Conservation (phyloP, 1,139 yeast genomes). For the Yamadazyma diospyri region DNA sequence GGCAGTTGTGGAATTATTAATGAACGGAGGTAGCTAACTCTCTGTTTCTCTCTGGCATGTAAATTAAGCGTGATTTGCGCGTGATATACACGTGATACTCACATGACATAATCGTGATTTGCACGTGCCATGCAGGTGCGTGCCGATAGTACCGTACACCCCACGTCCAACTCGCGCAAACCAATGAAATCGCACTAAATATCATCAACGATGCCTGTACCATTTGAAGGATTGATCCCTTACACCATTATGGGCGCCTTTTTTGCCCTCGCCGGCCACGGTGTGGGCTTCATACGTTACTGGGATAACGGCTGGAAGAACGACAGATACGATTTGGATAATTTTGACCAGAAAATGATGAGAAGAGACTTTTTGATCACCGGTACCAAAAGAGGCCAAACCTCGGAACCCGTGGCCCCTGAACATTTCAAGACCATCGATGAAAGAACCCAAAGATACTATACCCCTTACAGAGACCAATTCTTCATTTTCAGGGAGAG, state of each 20-base stretch:
- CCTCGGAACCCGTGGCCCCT: constrained; percentile 67
- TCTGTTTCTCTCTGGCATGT: background rate
- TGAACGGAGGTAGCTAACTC: background rate
- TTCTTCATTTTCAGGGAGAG: constrained; percentile 48
- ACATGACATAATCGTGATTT: too few species aligned
- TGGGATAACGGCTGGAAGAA: constrained; percentile 54
- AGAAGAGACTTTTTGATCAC: constrained; percentile 76
- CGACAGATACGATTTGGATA: constrained; percentile 45
- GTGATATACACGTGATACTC: too few species aligned
- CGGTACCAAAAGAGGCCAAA: constrained; percentile 69
- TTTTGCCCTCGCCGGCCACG: constrained; percentile 49
- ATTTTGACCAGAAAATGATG: constrained; percentile 50
- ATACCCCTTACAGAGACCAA: constrained; percentile 49
- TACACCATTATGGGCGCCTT: constrained; percentile 48
- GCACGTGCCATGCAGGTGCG: too few species aligned
- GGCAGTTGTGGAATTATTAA: constrained; percentile 66
- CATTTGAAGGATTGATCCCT: constrained; percentile 50
- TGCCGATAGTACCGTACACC: too few species aligned
- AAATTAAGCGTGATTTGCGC: too few species aligned
- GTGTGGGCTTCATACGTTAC: constrained; percentile 44
- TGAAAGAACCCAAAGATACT: constrained; percentile 36
- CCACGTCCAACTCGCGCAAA: background rate
- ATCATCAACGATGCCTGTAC: constrained; percentile 37
- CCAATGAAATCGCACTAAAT: constrained; percentile 3
- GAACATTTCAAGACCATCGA: constrained; percentile 54